These are phyloP conservation scores for Solanum chiquidenum DNA, from an alignment of 257 asterid genomes.

Conservation along the genomic window DNA sequence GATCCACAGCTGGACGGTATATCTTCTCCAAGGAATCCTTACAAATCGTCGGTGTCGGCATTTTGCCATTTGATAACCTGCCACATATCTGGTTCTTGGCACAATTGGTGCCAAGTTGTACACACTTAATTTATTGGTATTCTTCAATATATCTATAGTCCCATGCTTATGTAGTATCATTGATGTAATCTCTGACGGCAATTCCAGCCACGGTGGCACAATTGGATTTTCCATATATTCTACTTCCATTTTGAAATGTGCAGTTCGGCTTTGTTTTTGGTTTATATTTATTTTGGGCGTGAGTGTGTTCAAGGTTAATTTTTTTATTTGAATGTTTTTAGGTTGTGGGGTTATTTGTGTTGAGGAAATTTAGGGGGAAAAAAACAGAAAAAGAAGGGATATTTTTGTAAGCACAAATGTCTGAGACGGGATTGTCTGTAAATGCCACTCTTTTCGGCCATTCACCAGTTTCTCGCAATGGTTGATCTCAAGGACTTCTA, in stretches of 20 bases:
- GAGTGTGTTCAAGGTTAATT: too few relatives aligned
- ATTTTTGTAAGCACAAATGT: too few relatives aligned
- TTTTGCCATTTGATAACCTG: conserved; percentile 1
- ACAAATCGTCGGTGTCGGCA: not conserved
- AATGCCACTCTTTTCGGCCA: too few relatives aligned
- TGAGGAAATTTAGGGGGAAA: too few relatives aligned
- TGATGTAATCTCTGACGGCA: not conserved
- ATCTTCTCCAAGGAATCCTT: not conserved
- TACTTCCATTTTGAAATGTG: not conserved
- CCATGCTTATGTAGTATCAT: not conserved
- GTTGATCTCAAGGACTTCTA: too few relatives aligned
- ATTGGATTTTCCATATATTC: not conserved
- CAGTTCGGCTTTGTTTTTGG: too few relatives aligned
- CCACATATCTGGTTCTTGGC: conserved; percentile 5
- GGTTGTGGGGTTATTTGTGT: too few relatives aligned
- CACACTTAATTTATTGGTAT: not conserved
- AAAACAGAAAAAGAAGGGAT: too few relatives aligned
- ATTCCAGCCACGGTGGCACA: not conserved
- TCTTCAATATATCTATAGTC: not conserved
- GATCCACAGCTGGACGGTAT: conserved; percentile 5
- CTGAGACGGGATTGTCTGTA: too few relatives aligned
- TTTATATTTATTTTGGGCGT: too few relatives aligned
- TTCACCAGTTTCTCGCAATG: too few relatives aligned
- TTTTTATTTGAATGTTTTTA: too few relatives aligned
- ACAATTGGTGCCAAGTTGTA: not conserved